Evolutionary conservation across 1,284 basidiomycete genomes (phyloP).

Genomic region (Cutaneotrichosporon cyanovorans): DNA sequence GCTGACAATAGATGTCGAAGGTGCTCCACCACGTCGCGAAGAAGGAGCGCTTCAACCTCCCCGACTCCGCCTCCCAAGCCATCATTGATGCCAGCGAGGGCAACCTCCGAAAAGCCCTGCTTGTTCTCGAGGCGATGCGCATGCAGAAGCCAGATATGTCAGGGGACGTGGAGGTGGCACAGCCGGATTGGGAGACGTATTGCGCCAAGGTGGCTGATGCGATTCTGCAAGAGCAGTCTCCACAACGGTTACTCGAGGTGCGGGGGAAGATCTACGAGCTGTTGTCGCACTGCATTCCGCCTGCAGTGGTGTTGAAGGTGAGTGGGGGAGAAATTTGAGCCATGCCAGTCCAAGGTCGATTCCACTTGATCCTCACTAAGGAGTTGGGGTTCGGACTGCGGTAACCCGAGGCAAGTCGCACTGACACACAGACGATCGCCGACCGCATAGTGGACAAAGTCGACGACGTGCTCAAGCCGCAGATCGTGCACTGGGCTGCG

Average conservation of each 20-base stretch:
- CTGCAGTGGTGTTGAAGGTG: conserved; percentile 81
- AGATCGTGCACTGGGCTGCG: conserved; percentile 93
- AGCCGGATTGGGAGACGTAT: conserved; percentile 99
- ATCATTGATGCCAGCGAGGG: conserved; percentile 78
- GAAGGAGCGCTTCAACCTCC: conserved; percentile 72
- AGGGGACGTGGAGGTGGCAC: conserved; percentile 67
- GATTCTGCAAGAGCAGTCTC: conserved; percentile 89
- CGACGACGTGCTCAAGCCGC: conserved; percentile 77
- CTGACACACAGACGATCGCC: conserved; percentile 66
- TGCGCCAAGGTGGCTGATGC: conserved; percentile 87
- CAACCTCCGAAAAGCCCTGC: conserved; percentile 88
- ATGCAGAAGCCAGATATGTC: conserved; percentile 85
- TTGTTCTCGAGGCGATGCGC: conserved; percentile 89
- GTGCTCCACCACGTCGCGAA: conserved; percentile 77
- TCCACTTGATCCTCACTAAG: no score
- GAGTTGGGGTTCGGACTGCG: no score
- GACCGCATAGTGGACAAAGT: conserved; percentile 77
- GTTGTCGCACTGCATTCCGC: conserved; percentile 95
- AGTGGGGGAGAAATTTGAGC: no score
- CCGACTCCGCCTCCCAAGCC: conserved; percentile 61
- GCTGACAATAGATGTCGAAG: conserved; percentile 58
- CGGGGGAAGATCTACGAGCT: conserved; percentile 91
- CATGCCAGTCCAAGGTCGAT: no score
- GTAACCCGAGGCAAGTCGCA: no score
- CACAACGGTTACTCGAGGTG: conserved; percentile 82